Evolutionary conservation across 352 stramenopile species (phyloP).

Genomic region (Phytophthora sojae): DNA sequence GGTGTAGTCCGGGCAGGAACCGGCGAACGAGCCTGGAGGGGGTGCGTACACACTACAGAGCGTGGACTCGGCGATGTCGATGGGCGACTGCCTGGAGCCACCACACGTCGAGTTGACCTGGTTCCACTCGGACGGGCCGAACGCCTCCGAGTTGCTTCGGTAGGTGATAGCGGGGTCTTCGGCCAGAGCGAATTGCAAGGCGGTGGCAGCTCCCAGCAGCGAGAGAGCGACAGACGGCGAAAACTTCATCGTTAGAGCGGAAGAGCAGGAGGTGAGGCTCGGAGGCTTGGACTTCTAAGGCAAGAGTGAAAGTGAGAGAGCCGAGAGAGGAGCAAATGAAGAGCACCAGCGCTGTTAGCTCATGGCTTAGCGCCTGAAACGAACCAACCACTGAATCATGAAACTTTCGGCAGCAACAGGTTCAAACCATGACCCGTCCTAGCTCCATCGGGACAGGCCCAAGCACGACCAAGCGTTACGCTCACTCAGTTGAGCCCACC

Average conservation of each 20-base stretch:
- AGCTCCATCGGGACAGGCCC: conserved; percentile 9
- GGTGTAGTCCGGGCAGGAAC: conserved; percentile 34
- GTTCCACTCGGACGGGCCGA: conserved; percentile 34
- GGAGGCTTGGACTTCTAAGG: conserved; percentile 2
- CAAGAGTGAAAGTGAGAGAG: conserved; percentile 11
- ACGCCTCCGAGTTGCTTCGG: conserved; percentile 14
- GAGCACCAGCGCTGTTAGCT: conserved; percentile 1
- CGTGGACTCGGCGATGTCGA: conserved; percentile 37
- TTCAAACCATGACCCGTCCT: not conserved
- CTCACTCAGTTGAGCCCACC: conserved; percentile 46
- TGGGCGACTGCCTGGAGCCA: conserved; percentile 38
- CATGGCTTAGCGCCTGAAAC: not conserved
- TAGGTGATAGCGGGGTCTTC: conserved; percentile 21
- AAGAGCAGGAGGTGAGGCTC: not conserved
- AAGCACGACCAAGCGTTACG: conserved; percentile 1
- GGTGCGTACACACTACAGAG: conserved; percentile 39
- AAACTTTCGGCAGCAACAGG: not conserved
- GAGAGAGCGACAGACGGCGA: not conserved
- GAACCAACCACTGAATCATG: not conserved
- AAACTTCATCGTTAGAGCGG: conserved; percentile 15
- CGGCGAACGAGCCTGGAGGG: conserved; percentile 38
- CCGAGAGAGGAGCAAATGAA: not conserved
- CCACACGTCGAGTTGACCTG: conserved; percentile 20
- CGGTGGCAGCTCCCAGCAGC: conserved; percentile 5
- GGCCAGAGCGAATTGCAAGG: not conserved